A percentile compares a stretch with the other conserved stretches of the same genome.
Evolutionary conservation across 495 filamentous ascomycete species (phyloP).

Genomic region (Aspergillus campestris): DNA sequence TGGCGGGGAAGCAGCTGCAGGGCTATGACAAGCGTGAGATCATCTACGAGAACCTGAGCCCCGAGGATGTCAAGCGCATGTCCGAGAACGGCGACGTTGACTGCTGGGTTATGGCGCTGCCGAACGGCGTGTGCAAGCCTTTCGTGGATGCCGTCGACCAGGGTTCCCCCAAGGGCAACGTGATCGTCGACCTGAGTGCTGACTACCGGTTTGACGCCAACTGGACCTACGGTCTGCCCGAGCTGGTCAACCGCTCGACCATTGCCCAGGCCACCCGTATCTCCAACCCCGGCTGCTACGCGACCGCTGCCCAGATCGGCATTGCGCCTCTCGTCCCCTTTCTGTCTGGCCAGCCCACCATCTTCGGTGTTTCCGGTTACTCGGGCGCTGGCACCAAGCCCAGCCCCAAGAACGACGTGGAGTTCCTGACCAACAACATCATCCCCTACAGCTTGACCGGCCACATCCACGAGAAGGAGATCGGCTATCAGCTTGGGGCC

Average conservation of each 20-base stretch:
- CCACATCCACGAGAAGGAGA: constrained; percentile 94
- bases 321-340: constrained; percentile 75
- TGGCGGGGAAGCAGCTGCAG: constrained; percentile 81
- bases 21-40: constrained; percentile 92
- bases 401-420: constrained; percentile 87
- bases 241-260: constrained; percentile 67
- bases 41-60: constrained; percentile 81
- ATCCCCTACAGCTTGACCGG: constrained; percentile 90
- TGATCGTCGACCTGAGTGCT: constrained; percentile 89
- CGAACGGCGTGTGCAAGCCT: constrained; percentile 94
- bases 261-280: constrained; percentile 82
- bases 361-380: constrained; percentile 94
- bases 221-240: constrained; percentile 95
- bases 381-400: constrained; percentile 96
- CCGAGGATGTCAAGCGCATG: constrained; percentile 88
- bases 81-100: constrained; percentile 87
- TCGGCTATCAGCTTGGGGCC: constrained; percentile 66
- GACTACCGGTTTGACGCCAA: constrained; percentile 87
- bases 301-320: constrained; percentile 89
- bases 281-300: constrained; percentile 92
- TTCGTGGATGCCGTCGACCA: constrained; percentile 88
- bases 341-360: constrained; percentile 71
- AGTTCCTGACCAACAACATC: constrained; percentile 79
- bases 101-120: constrained; percentile 97
- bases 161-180: constrained; percentile 58